Evolutionary conservation across 1,139 yeast species (phyloP).

Genomic region (Yamadazyma taylorii): DNA sequence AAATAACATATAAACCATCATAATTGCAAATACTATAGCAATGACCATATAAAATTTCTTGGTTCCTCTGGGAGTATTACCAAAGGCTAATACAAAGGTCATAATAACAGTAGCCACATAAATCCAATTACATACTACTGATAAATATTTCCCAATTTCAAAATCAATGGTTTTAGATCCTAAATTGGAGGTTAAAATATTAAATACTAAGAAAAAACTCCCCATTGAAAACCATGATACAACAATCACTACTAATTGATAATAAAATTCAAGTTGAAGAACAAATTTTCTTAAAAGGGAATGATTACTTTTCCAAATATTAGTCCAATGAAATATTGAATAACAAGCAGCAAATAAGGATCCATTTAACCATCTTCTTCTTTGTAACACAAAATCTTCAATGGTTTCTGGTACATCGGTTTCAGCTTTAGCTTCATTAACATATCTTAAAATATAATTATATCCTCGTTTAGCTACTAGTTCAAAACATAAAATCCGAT

Average conservation of each 20-base stretch:
- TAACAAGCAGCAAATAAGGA: slow-evolving; percentile 82
- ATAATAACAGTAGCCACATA: slow-evolving; percentile 43
- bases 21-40: slow-evolving; percentile 41
- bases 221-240: slow-evolving; percentile 83
- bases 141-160: slow-evolving; percentile 40
- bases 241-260: slow-evolving; percentile 62
- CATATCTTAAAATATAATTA: slow-evolving; percentile 68
- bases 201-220: slow-evolving; percentile 72
- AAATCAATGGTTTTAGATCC: slow-evolving; percentile 51
- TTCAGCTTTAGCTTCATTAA: slow-evolving; percentile 74
- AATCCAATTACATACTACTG: slow-evolving; percentile 45
- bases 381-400: slow-evolving; percentile 72
- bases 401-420: slow-evolving; percentile 80
- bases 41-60: slow-evolving; percentile 44
- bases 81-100: slow-evolving; percentile 48
- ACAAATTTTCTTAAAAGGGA: slow-evolving; percentile 59
- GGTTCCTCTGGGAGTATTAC: slow-evolving; percentile 51
- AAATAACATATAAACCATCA: slow-evolving; percentile 51
- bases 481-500: slow-evolving; percentile 79
- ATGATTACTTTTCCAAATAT: slow-evolving; percentile 70
- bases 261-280: slow-evolving; percentile 68
- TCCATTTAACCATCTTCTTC: slow-evolving; percentile 86
- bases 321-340: slow-evolving; percentile 68
- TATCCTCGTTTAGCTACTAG: slow-evolving; percentile 68
- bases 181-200: slow-evolving; percentile 57